These are phyloP conservation scores for Agarophyton chilense DNA, from an alignment of 23 red algal genomes.

Conservation along the genomic window DNA sequence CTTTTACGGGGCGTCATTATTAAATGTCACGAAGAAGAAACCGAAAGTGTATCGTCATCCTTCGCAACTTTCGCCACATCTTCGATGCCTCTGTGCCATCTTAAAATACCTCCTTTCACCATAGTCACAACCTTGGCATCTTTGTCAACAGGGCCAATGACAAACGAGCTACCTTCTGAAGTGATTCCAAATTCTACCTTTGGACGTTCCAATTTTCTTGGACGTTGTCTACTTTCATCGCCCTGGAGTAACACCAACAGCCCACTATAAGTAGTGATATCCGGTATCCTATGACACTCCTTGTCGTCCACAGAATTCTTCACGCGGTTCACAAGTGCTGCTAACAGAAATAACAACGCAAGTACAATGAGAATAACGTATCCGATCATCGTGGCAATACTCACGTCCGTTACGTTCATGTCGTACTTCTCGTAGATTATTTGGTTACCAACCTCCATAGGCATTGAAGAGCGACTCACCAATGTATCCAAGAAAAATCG, in stretches of 20 bases:
- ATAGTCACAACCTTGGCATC: background rate
- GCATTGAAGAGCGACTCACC: constrained; percentile 9
- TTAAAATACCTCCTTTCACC: background rate
- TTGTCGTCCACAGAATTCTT: background rate
- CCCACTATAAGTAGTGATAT: background rate
- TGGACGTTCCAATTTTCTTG: background rate
- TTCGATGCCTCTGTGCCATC: background rate
- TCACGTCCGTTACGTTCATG: background rate
- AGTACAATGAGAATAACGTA: background rate
- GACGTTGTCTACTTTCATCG: background rate
- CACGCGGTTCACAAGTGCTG: background rate
- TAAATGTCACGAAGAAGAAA: background rate
- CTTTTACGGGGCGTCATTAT: background rate
- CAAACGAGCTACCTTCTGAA: background rate
- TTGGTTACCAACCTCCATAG: background rate
- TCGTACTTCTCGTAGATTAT: background rate
- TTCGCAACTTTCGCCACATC: background rate
- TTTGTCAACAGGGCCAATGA: background rate
- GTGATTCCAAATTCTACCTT: constrained; percentile 2
- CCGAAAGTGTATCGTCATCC: background rate
- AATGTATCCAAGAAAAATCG: constrained; percentile 5
- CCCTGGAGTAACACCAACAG: background rate
- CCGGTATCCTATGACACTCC: background rate
- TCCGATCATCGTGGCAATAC: background rate
- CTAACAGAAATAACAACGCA: background rate